Base-by-base conservation (phyloP, 352 stramenopile genomes). In the Pythium oligandrum region DNA sequence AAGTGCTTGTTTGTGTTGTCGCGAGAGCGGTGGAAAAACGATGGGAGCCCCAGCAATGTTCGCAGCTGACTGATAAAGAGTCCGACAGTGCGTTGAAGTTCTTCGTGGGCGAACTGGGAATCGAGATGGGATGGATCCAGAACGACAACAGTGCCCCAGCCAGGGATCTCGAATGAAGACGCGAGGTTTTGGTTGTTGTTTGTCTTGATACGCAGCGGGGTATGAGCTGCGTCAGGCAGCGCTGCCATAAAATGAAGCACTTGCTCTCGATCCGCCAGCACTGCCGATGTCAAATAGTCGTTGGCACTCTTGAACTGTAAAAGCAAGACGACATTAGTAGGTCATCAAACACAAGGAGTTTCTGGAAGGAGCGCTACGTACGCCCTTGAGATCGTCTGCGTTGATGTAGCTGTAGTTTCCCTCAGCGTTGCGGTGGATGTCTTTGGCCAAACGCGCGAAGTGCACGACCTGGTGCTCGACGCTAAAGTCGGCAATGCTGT, bases 241-340 rank as follows among this genome's bases (percentile, higher is more conserved):
- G 75, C 78, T 9, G 74, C 83, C 73, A 90, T 88, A 36, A 93
- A 90, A 48, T 88, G 78, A 6, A 93, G 57, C 53, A 90, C 69
- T 40, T 88, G 78, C 61, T 93, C 83, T 35, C 79, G 57, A 55
- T 93, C 83, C 1, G 71, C 68, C 32, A 90, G 63, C 47, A 93
- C 74, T 0, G 78, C 83, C 2, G 76, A 68, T 6, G 72, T 73
- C 8, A 89, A 53, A 40, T 83, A 90, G 46, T 90, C 76, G 50
- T 93, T 93, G 26, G 69, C 68, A 44, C 74, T 88, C 40, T 90
- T 90, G 44, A 92, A 92, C 81, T 91, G 57, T 4, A 57, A 52
- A 52, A 52, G 31, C 35, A 40, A 38, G 35, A 40, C 46, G n/a
- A 52, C 7, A 11, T 31, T 30, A 48, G 9, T 30, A 48, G 17